phyloP scores from a whole-genome alignment of 1,139 yeast genomes.

The Yamadazyma aaseri region DNA sequence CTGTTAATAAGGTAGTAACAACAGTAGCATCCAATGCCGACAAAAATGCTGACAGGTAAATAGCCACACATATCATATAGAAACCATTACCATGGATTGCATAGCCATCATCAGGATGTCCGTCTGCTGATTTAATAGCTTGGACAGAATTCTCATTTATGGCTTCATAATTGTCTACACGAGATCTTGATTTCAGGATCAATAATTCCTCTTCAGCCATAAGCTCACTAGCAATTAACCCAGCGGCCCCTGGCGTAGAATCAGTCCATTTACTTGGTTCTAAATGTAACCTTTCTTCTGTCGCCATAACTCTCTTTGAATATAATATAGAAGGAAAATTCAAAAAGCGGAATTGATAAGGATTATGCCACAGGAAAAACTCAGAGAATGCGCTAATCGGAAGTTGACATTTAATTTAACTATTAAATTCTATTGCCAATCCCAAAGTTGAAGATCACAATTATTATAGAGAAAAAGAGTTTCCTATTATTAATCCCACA shows the following conservation, averaged over 20 bases:
- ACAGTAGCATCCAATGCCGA: slow-evolving; percentile 48
- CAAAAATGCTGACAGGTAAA: slow-evolving; percentile 39
- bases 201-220: slow-evolving; percentile 39
- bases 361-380: too few species aligned
- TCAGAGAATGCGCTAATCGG: too few species aligned
- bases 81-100: slow-evolving; percentile 36
- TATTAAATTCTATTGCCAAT: too few species aligned
- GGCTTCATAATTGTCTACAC: slow-evolving; percentile 14
- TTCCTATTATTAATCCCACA: too few species aligned
- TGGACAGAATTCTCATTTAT: slow-evolving; percentile 6
- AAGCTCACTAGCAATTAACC: slow-evolving; percentile 48
- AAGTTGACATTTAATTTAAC: too few species aligned
- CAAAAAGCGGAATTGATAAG: too few species aligned
- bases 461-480: too few species aligned
- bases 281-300: too few species aligned
- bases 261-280: slow-evolving; percentile 33
- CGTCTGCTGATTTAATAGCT: slow-evolving; percentile 12
- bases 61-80: slow-evolving; percentile 30
- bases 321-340: too few species aligned
- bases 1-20: slow-evolving; percentile 42
- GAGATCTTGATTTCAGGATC: slow-evolving; percentile 13
- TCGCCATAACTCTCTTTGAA: too few species aligned
- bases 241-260: slow-evolving; percentile 43
- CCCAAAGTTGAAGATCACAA: too few species aligned
- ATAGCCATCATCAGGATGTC: slow-evolving; percentile 19